A percentile compares a stretch with the other conserved stretches of the same genome.
Conservation (phyloP, 257 asterid species). For the Solanum peruvianum region DNA sequence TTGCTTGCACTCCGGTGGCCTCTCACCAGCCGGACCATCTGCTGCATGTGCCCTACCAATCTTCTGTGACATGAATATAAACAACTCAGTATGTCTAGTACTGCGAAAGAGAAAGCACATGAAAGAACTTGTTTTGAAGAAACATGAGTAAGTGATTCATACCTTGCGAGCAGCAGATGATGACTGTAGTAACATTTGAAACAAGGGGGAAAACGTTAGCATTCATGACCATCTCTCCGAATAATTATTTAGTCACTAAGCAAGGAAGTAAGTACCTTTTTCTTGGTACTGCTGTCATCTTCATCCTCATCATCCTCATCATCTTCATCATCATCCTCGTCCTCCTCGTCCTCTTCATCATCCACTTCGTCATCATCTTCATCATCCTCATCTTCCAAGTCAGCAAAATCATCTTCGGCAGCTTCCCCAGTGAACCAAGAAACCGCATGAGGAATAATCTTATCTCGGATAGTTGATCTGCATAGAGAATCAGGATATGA, state of each 20-base stretch:
- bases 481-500: not conserved
- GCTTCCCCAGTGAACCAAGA: slow-evolving; percentile 98
- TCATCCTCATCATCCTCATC: not conserved
- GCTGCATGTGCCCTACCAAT: slow-evolving; percentile 40
- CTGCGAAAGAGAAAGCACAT: not conserved
- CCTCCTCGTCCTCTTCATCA: not conserved
- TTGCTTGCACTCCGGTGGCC: slow-evolving; percentile 88
- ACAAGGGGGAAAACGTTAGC: not conserved
- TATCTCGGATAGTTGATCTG: slow-evolving; percentile 83
- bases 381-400: slow-evolving; percentile 43
- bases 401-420: slow-evolving; percentile 51
- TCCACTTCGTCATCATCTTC: slow-evolving; percentile 1
- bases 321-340: slow-evolving; percentile 26
- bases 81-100: not conserved
- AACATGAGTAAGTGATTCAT: not conserved
- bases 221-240: not conserved
- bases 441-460: slow-evolving; percentile 84
- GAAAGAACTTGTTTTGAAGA: not conserved
- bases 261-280: slow-evolving; percentile 32
- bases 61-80: slow-evolving; percentile 25
- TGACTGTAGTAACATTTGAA: not conserved
- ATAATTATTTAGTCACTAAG: not conserved
- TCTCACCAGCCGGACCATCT: slow-evolving; percentile 65
- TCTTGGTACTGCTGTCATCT: slow-evolving; percentile 29
- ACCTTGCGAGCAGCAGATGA: slow-evolving; percentile 9